Base-by-base conservation (phyloP, 2,329 filamentous ascomycete genomes). In the Microdochium paspali region DNA sequence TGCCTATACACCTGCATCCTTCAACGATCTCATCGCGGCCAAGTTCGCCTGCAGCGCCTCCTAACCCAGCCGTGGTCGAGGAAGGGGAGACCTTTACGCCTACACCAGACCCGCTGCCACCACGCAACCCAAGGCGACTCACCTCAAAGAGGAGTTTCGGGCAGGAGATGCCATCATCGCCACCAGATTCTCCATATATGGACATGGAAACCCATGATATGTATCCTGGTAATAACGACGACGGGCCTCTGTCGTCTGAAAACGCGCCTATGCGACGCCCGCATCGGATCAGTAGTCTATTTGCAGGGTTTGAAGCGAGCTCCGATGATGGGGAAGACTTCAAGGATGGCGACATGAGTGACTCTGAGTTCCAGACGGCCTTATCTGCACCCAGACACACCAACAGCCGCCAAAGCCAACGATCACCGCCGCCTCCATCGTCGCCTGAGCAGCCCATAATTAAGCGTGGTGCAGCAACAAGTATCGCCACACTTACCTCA, bases 171-270 rank as follows among this genome's bases (percentile, higher is more conserved):
- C 70, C 72, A 4, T 76, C 72, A 2, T 80, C 78, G 0, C 74
- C 77, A 3, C 59, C 69, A 12, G 45, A 56, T 40, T 57, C 62
- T 52, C 56, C 50, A 20, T 40, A 40, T 20, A n/a, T 18, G 18
- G 50, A 60, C 13, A 58, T 55, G 46, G 74, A 69, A 51, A 76
- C 71, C 24, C 73, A 79, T 40, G 82, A 90, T 57, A 74, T 77
- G 2, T 90, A 90, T 60, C 84, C 85, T 2, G 85, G 84, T 0
- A 88, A 89, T 61, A 90, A 90, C 56, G 87, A 93, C 56, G 84
- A 90, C 57, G 85, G 85, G 0, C 85, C 86, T 2, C 67, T 90
- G 35, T 81, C 82, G 1, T 69, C 65, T 47, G 73, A 79, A 13
- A 77, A 73, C 46, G 73, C 75, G 2, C 77, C 81, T 2, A 72